Conservation (phyloP, 371 early-diverging fungal genomes). For the Smittium mucronatum region DNA sequence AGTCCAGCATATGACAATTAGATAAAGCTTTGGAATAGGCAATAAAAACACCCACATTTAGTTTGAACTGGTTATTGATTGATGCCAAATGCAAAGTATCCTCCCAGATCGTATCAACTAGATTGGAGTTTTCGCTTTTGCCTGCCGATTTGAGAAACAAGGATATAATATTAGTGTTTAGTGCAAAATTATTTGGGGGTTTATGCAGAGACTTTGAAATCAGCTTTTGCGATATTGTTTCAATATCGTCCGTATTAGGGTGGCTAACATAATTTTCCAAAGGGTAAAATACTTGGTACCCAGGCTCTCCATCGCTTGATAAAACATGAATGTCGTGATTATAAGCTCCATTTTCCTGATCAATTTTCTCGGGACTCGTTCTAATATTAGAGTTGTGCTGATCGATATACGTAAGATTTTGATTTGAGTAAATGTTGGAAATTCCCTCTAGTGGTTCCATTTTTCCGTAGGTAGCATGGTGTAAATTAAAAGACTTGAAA, state of each 20-base stretch:
- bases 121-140: neutral
- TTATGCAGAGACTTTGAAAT: neutral
- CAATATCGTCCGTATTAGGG: too few relatives aligned
- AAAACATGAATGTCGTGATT: too few relatives aligned
- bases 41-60: neutral
- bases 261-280: too few relatives aligned
- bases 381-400: neutral
- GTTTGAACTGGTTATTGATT: neutral
- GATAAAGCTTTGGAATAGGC: neutral
- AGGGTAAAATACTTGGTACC: neutral
- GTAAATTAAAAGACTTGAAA: neutral
- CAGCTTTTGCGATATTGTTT: neutral
- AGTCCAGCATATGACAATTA: neutral
- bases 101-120: neutral
- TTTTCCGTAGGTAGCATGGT: neutral
- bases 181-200: neutral
- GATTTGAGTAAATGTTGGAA: neutral
- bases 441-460: neutral
- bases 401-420: neutral
- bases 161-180: neutral
- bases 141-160: neutral
- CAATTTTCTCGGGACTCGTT: neutral
- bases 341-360: neutral
- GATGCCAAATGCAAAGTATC: neutral
- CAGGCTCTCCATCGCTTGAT: too few relatives aligned